A percentile compares a stretch with the other conserved stretches of the same genome.
These are phyloP conservation scores for Globomyces pollinis-pini DNA, from an alignment of 192 early-diverging fungal genomes.

Conservation along the genomic window DNA sequence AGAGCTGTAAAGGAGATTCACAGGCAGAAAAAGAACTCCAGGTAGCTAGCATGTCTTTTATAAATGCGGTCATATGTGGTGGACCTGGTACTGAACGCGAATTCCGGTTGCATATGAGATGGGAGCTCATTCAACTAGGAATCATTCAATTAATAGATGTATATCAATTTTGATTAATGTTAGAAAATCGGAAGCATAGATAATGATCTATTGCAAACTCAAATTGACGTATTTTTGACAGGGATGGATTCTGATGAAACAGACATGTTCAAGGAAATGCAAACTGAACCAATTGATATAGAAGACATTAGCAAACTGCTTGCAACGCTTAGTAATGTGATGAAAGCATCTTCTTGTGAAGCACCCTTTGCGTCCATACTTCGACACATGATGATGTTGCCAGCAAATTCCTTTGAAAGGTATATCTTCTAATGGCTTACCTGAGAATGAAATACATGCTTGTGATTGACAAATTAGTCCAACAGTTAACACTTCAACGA, in stretches of 20 bases:
- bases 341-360: constrained; percentile 7
- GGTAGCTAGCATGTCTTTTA: constrained; percentile 47
- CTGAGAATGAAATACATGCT: constrained; percentile 43
- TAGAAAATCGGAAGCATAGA: constrained; percentile 37
- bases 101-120: constrained; percentile 45
- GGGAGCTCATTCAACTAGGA: constrained; percentile 43
- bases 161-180: background rate
- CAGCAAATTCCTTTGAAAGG: constrained; percentile 32
- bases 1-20: constrained; percentile 33
- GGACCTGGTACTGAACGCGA: constrained; percentile 41
- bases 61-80: constrained; percentile 48
- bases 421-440: background rate
- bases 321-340: background rate
- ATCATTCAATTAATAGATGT: constrained; percentile 42
- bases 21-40: constrained; percentile 40
- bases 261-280: constrained; percentile 22
- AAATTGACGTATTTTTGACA: constrained; percentile 46
- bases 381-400: constrained; percentile 33
- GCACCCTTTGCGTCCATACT: constrained; percentile 13
- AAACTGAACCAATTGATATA: constrained; percentile 12
- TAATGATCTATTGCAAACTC: constrained; percentile 45
- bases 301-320: constrained; percentile 14
- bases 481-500: constrained; percentile 36
- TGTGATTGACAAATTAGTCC: constrained; percentile 43
- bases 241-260: constrained; percentile 43